Evolutionary conservation across 495 filamentous ascomycete genomes (phyloP).

Genomic region (Tuber aestivum): DNA sequence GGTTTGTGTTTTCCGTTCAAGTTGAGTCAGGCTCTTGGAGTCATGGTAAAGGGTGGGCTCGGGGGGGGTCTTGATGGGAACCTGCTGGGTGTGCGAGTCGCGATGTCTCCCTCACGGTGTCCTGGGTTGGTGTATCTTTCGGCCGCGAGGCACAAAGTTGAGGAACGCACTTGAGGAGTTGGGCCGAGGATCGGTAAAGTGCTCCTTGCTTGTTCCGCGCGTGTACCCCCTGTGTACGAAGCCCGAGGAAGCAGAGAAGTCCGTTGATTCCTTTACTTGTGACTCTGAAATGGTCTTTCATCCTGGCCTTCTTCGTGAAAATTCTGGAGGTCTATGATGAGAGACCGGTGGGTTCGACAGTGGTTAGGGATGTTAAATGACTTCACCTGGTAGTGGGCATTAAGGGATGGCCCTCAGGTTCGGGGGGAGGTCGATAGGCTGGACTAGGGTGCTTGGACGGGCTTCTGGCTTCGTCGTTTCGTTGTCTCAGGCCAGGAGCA

Average conservation of each 20-base stretch:
- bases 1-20: constrained; percentile 64
- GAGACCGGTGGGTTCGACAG: neutral
- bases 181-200: neutral
- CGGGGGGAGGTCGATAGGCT: neutral
- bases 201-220: neutral
- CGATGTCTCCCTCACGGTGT: neutral
- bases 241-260: neutral
- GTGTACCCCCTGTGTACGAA: neutral
- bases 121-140: neutral
- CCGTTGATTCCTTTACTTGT: neutral
- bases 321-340: neutral
- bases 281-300: neutral
- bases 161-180: neutral
- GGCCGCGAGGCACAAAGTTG: neutral
- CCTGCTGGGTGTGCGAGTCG: constrained; percentile 27
- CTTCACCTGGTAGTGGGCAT: neutral
- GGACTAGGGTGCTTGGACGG: neutral
- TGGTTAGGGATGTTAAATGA: neutral
- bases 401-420: neutral
- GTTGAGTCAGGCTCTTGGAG: constrained; percentile 60
- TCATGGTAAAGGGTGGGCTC: constrained; percentile 52
- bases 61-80: constrained; percentile 25
- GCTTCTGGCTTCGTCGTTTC: neutral
- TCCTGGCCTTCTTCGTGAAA: neutral
- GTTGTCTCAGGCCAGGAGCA: neutral